These are phyloP conservation scores for Gaeumannomyces tritici DNA, from an alignment of 2,329 filamentous ascomycete species.

Conservation along the genomic window DNA sequence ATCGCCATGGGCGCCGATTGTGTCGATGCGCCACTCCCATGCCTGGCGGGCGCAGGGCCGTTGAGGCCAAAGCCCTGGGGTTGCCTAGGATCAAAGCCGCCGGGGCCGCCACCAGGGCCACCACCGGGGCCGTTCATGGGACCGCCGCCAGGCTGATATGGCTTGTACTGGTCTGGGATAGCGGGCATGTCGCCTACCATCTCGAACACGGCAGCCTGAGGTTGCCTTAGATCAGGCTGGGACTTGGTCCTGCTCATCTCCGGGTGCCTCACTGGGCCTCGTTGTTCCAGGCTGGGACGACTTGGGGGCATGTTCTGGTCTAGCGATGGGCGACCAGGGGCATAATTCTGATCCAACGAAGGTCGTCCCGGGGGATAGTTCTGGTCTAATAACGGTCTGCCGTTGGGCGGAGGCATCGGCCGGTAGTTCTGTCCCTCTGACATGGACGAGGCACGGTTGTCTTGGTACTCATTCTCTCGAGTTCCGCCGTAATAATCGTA, in stretches of 20 bases:
- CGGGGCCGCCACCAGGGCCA: conserved; percentile 8
- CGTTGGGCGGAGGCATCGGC: conserved; percentile 21
- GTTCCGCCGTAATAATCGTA: conserved; percentile 46
- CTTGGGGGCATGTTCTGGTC: conserved; percentile 36
- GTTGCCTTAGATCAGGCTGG: conserved; percentile 55
- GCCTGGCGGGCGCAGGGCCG: conserved; percentile 16
- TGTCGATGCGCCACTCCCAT: conserved; percentile 18
- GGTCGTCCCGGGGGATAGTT: conserved; percentile 30
- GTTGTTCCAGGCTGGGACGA: conserved; percentile 12
- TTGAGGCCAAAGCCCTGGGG: conserved; percentile 10
- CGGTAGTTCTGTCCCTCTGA: conserved; percentile 34
- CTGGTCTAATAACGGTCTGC: conserved; percentile 35
- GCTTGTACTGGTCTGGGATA: conserved; percentile 26
- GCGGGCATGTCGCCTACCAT: conserved; percentile 57
- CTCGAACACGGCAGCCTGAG: conserved; percentile 63
- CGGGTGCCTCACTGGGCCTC: conserved; percentile 38
- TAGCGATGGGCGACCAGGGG: conserved; percentile 34
- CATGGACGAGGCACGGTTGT: conserved; percentile 14
- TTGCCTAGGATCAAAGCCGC: conserved; percentile 16
- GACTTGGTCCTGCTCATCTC: conserved; percentile 54
- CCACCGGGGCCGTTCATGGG: conserved; percentile 13
- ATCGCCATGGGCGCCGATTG: conserved; percentile 12
- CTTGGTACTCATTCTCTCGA: conserved; percentile 18
- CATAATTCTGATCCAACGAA: conserved; percentile 40
- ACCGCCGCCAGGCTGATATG: conserved; percentile 12